A percentile compares a stretch with the other conserved stretches of the same genome.
These are phyloP conservation scores for Aspergillus incahuasiensis DNA, from an alignment of 495 filamentous ascomycete species.

Conservation along the genomic window DNA sequence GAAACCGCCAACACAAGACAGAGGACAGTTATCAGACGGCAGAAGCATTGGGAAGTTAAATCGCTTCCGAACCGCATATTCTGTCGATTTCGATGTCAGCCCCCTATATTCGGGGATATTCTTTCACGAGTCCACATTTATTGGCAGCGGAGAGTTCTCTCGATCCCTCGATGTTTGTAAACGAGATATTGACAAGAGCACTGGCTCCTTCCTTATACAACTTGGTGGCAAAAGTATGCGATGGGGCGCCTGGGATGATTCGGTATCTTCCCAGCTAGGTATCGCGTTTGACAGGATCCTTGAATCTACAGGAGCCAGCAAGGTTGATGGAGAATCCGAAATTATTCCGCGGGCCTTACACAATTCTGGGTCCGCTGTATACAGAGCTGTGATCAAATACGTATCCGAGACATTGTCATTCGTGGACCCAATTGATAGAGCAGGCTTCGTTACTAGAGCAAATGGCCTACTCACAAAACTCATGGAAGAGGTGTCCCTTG, in stretches of 20 bases:
- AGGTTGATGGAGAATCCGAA: constrained; percentile 5
- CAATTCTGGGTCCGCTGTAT: constrained; percentile 10
- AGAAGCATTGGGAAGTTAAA: constrained; percentile 35
- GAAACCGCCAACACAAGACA: background rate
- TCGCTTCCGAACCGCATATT: constrained; percentile 55
- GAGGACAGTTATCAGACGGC: constrained; percentile 1
- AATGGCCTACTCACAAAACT: constrained; percentile 26
- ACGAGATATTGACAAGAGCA: constrained; percentile 30
- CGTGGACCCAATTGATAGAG: constrained; percentile 47
- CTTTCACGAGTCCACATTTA: constrained; percentile 71
- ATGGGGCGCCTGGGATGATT: constrained; percentile 70
- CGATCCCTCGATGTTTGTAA: constrained; percentile 40
- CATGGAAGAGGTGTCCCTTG: constrained; percentile 22
- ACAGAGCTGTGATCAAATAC: constrained; percentile 43
- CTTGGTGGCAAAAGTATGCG: constrained; percentile 48
- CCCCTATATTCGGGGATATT: constrained; percentile 64
- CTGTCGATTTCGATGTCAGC: constrained; percentile 67
- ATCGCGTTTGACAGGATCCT: constrained; percentile 51
- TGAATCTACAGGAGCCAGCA: constrained; percentile 19
- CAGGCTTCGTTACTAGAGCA: constrained; percentile 32
- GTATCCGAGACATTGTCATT: constrained; percentile 47
- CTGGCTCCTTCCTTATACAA: constrained; percentile 30
- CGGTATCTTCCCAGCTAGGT: constrained; percentile 62
- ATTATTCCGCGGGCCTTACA: background rate
- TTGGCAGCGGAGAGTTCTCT: constrained; percentile 66